Conservation (phyloP, 192 early-diverging fungal species). For the Podila horticola region DNA sequence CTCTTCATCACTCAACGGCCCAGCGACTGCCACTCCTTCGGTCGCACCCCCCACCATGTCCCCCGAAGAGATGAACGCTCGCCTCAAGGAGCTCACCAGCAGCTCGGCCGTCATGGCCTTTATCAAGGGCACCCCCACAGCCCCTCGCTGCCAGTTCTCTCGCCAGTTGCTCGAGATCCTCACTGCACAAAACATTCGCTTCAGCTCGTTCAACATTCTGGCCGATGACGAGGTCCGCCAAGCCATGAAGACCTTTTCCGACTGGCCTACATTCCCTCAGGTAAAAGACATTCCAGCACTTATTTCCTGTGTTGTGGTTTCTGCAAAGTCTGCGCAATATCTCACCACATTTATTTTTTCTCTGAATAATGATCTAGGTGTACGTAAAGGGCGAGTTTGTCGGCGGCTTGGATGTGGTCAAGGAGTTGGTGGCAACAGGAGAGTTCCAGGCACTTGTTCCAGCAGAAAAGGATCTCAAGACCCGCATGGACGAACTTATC, state of each 20-base stretch:
- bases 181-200: conserved; percentile 78
- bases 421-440: conserved; percentile 86
- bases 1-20: conserved; percentile 16
- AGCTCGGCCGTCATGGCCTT: conserved; percentile 90
- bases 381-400: conserved; percentile 96
- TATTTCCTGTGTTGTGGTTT: conserved; percentile 80
- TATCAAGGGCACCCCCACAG: conserved; percentile 75
- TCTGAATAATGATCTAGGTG: conserved; percentile 61
- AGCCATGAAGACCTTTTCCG: conserved; percentile 81
- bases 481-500: conserved; percentile 75
- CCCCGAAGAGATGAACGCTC: conserved; percentile 68
- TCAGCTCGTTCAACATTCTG: conserved; percentile 91
- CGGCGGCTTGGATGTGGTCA: conserved; percentile 92
- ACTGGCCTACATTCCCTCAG: conserved; percentile 98
- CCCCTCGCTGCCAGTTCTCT: conserved; percentile 95
- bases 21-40: conserved; percentile 38
- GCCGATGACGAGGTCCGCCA: conserved; percentile 92
- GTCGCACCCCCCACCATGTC: conserved; percentile 36
- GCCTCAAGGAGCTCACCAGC: conserved; percentile 74
- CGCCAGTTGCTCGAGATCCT: conserved; percentile 84
- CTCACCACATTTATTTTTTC: neutral
- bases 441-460: conserved; percentile 84
- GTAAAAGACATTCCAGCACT: conserved; percentile 3
- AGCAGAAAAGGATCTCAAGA: conserved; percentile 81
- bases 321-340: conserved; percentile 57